Conservation (phyloP, 179 eudicot species). For the Silene noctiflora region DNA sequence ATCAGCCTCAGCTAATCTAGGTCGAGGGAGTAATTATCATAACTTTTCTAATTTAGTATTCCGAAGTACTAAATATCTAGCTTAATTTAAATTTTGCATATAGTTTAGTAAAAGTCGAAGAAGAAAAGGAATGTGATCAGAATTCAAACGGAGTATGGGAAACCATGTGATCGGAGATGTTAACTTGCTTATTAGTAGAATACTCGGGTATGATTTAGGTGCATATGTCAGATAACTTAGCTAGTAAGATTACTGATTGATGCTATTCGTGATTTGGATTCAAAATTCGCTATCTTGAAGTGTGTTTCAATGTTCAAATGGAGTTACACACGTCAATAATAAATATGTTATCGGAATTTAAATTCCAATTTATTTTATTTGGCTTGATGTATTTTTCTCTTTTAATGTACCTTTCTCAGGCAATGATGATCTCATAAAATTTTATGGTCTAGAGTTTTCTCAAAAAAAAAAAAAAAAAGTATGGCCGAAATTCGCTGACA, state of each 20-base stretch:
- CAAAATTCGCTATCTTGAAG: background rate
- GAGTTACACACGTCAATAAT: too few relatives aligned
- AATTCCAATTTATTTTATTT: too few relatives aligned
- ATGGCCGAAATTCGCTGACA: too few relatives aligned
- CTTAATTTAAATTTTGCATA: conserved; percentile 9
- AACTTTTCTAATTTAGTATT: background rate
- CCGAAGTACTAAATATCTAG: background rate
- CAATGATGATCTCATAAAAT: too few relatives aligned
- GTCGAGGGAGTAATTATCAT: conserved; percentile 4
- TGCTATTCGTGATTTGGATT: background rate
- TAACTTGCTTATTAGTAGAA: background rate
- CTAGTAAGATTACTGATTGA: background rate
- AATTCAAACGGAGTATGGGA: background rate
- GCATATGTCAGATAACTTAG: background rate
- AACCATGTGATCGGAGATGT: conserved; percentile 15
- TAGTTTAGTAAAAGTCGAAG: background rate
- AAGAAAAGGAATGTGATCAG: background rate
- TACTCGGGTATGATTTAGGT: background rate
- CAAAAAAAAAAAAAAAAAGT: too few relatives aligned
- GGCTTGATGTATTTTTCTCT: too few relatives aligned
- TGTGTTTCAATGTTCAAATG: too few relatives aligned
- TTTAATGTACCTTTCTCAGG: too few relatives aligned
- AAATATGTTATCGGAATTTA: too few relatives aligned
- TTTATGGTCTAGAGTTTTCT: too few relatives aligned
- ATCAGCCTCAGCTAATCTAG: conserved; percentile 27